Evolutionary conservation across 1,139 yeast species (phyloP).

Genomic region (Casaregolazyma lundiana): DNA sequence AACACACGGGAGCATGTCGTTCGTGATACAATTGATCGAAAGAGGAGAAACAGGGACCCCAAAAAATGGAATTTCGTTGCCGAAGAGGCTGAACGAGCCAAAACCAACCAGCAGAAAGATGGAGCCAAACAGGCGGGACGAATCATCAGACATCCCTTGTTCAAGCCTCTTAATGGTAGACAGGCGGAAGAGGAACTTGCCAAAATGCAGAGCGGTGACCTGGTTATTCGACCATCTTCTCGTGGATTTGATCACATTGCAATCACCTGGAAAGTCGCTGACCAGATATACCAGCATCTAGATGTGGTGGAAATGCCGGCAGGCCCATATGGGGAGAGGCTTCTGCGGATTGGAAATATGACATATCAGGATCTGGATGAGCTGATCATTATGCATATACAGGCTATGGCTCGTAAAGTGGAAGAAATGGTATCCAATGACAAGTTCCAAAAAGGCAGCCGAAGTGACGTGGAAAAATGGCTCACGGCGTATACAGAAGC

Average conservation of each 20-base stretch:
- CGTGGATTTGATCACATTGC: slow-evolving; percentile 84
- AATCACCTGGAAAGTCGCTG: slow-evolving; percentile 94
- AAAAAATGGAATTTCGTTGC: slow-evolving; percentile 80
- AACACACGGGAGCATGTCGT: slow-evolving; percentile 67
- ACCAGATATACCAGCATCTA: slow-evolving; percentile 84
- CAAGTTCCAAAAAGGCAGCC: slow-evolving; percentile 80
- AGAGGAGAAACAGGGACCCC: slow-evolving; percentile 39
- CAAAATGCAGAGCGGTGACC: slow-evolving; percentile 82
- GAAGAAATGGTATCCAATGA: slow-evolving; percentile 83
- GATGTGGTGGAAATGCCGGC: slow-evolving; percentile 64
- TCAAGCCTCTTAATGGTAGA: slow-evolving; percentile 71
- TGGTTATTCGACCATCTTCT: slow-evolving; percentile 92
- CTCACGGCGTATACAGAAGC: slow-evolving; percentile 86
- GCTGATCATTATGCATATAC: slow-evolving; percentile 81
- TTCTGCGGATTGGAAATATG: slow-evolving; percentile 63
- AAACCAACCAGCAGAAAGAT: slow-evolving; percentile 47
- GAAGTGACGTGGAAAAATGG: slow-evolving; percentile 80
- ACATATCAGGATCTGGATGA: slow-evolving; percentile 85
- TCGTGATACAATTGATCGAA: slow-evolving; percentile 45
- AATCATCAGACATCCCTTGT: slow-evolving; percentile 87
- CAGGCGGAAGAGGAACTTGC: slow-evolving; percentile 95
- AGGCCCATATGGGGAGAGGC: slow-evolving; percentile 55
- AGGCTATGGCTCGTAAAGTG: slow-evolving; percentile 77
- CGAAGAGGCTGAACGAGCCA: slow-evolving; percentile 58
- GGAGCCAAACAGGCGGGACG: slow-evolving; percentile 57